Conservation (phyloP, 2,329 filamentous ascomycete species). For the Ambrosiella xylebori region DNA sequence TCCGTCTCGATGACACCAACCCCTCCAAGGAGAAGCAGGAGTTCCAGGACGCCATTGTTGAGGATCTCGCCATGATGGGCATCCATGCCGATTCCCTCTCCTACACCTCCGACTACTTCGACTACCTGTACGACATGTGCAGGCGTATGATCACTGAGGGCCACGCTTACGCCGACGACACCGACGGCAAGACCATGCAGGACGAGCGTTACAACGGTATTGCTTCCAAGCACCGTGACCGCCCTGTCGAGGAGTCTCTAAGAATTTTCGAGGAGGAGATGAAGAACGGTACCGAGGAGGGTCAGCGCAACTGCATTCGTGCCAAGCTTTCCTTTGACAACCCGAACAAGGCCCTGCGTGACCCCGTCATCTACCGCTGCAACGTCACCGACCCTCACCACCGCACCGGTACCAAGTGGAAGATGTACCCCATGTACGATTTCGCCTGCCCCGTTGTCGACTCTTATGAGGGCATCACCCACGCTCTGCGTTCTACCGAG, state of each 20-base stretch:
- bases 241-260: constrained; percentile 66
- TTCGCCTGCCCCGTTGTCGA: constrained; percentile 73
- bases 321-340: constrained; percentile 86
- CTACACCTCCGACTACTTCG: constrained; percentile 92
- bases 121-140: constrained; percentile 74
- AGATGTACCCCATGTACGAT: constrained; percentile 78
- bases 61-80: constrained; percentile 81
- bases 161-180: constrained; percentile 87
- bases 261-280: constrained; percentile 80
- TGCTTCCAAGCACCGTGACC: constrained; percentile 63
- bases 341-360: constrained; percentile 87
- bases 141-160: constrained; percentile 72
- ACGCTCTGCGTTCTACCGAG: constrained; percentile 69
- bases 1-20: constrained; percentile 95
- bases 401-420: constrained; percentile 63
- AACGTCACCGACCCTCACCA: constrained; percentile 54
- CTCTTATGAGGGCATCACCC: constrained; percentile 64
- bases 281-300: constrained; percentile 69
- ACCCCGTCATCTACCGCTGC: constrained; percentile 95
- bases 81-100: constrained; percentile 75
- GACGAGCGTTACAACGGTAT: constrained; percentile 71
- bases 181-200: constrained; percentile 74
- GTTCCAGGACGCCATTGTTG: constrained; percentile 82
- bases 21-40: constrained; percentile 94
- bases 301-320: constrained; percentile 74